These are phyloP conservation scores for Pleurozium schreberi DNA, from an alignment of 225 moss, liverwort and hornwort species.

Conservation along the genomic window DNA sequence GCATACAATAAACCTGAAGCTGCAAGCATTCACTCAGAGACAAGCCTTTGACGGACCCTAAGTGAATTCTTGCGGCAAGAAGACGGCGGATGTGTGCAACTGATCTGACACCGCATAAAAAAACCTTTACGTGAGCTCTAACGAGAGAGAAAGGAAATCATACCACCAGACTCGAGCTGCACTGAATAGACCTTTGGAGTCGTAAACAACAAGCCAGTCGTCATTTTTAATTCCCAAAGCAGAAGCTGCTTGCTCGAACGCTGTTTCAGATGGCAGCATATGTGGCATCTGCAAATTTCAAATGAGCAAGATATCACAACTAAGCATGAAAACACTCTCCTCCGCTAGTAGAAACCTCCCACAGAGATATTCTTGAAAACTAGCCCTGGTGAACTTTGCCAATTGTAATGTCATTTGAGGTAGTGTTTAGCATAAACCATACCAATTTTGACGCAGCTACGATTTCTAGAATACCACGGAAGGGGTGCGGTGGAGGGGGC, in stretches of 20 bases:
- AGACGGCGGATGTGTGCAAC: neutral
- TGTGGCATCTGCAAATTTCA: slow-evolving; percentile 69
- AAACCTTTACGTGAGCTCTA: neutral
- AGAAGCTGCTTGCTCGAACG: slow-evolving; percentile 79
- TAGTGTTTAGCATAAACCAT: neutral
- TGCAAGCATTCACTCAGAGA: neutral
- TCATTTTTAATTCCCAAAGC: slow-evolving; percentile 72
- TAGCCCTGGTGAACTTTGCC: neutral
- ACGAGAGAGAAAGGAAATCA: neutral
- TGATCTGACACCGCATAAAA: neutral
- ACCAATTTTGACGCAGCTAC: neutral
- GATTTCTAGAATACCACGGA: neutral
- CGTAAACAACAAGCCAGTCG: slow-evolving; percentile 65
- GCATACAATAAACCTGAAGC: neutral
- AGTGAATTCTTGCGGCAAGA: neutral
- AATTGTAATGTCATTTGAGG: neutral
- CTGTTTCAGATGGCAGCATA: slow-evolving; percentile 84
- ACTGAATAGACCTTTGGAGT: slow-evolving; percentile 90
- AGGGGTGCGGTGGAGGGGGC: too few species aligned
- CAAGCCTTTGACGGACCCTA: neutral
- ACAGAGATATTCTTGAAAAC: neutral
- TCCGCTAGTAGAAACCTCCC: neutral
- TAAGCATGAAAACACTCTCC: neutral
- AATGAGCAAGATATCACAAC: neutral
- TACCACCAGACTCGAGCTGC: slow-evolving; percentile 98